Conservation (phyloP, 108 stramenopile genomes). For the Pseudonitzschia delicatissima region DNA sequence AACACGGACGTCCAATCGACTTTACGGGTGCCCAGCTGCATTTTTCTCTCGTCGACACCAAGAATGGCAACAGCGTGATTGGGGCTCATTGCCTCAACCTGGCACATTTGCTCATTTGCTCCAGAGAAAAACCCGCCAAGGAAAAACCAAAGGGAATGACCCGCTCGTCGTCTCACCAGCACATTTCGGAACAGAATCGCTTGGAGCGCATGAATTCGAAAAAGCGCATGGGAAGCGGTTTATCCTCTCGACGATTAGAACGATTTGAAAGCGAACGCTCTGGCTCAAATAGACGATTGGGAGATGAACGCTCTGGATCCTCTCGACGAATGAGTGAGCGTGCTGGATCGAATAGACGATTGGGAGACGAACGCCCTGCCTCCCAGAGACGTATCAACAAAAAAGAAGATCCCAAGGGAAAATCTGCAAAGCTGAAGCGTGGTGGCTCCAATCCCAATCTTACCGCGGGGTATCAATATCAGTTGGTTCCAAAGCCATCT, state of each 20-base stretch:
- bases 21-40: constrained; percentile 40
- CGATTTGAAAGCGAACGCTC: too few relatives aligned
- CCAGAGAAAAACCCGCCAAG: constrained; percentile 4
- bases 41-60: constrained; percentile 26
- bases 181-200: background rate
- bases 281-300: too few relatives aligned
- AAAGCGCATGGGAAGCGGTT: too few relatives aligned
- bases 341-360: background rate
- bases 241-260: too few relatives aligned
- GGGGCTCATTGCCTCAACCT: constrained; percentile 44
- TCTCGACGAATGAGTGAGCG: background rate
- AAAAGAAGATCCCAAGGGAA: too few relatives aligned
- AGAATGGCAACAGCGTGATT: constrained; percentile 10
- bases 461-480: too few relatives aligned
- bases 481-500: background rate
- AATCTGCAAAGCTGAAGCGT: too few relatives aligned
- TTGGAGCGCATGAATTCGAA: background rate
- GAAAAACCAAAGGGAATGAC: background rate
- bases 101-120: constrained; percentile 24
- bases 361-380: background rate
- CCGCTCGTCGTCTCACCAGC: background rate
- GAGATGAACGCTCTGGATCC: too few relatives aligned
- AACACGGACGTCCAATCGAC: constrained; percentile 30
- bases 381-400: too few relatives aligned
- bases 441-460: too few relatives aligned